phyloP scores from a whole-genome alignment of 2,329 filamentous ascomycete genomes.

The Xylaria sp. region DNA sequence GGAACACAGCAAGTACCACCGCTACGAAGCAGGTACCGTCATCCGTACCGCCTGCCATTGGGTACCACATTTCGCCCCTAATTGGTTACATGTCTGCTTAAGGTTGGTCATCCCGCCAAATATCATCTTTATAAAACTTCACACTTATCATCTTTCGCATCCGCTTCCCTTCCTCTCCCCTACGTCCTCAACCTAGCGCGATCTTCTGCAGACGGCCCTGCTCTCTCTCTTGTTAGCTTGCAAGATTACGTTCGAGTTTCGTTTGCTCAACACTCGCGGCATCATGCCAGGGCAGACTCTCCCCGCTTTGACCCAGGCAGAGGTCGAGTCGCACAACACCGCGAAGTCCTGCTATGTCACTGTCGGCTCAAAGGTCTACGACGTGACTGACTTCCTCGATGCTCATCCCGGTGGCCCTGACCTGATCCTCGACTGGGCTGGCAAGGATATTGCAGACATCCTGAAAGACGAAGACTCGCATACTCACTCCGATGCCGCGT shows the following conservation, averaged over 20 bases:
- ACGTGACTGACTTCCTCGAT: slow-evolving; percentile 85
- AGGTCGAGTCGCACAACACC: slow-evolving; percentile 77
- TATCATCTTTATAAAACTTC: neutral
- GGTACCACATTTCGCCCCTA: neutral
- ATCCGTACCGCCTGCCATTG: too few relatives aligned
- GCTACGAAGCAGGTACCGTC: neutral
- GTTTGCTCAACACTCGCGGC: neutral
- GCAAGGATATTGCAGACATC: slow-evolving; percentile 78
- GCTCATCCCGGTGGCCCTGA: slow-evolving; percentile 88
- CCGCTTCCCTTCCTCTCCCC: slow-evolving; percentile 2
- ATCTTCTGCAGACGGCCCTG: neutral
- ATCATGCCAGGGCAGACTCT: slow-evolving; percentile 76
- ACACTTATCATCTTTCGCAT: slow-evolving; percentile 5
- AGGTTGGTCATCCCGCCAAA: neutral
- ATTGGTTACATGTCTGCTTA: slow-evolving; percentile 9
- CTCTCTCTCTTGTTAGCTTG: neutral
- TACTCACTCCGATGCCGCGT: slow-evolving; percentile 83
- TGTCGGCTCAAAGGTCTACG: slow-evolving; percentile 84
- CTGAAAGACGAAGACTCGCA: slow-evolving; percentile 81
- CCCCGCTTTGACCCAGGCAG: slow-evolving; percentile 73
- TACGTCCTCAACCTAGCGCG: neutral
- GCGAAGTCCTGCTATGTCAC: slow-evolving; percentile 88
- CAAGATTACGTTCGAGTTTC: neutral
- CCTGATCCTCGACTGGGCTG: slow-evolving; percentile 82
- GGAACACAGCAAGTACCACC: too few relatives aligned